A percentile compares a stretch with the other conserved stretches of the same genome.
These are phyloP conservation scores for Arthrobotrys iridis DNA, from an alignment of 2,329 filamentous ascomycete genomes.

Conservation along the genomic window DNA sequence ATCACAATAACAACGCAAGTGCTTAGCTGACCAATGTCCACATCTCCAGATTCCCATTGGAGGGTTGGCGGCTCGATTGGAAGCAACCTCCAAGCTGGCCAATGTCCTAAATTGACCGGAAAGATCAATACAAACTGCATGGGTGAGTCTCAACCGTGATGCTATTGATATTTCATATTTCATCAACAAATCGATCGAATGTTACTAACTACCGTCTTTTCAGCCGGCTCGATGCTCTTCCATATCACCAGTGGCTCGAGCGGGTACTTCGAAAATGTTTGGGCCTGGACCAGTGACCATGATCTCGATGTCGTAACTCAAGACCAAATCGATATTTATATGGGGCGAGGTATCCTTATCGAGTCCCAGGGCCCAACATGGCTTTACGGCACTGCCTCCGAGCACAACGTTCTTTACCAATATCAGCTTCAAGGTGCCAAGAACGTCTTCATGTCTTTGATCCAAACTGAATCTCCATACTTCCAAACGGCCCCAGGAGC, in stretches of 20 bases:
- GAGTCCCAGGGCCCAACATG: constrained; percentile 60
- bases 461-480: constrained; percentile 67
- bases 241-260: constrained; percentile 60
- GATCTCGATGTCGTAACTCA: constrained; percentile 1
- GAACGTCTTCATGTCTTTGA: constrained; percentile 66
- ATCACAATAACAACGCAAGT: not conserved
- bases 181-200: too few relatives aligned
- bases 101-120: constrained; percentile 64
- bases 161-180: not conserved
- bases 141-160: constrained; percentile 50
- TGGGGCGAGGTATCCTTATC: constrained; percentile 58
- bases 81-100: constrained; percentile 61
- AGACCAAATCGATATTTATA: constrained; percentile 60
- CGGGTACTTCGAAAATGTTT: constrained; percentile 65
- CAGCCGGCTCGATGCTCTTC: constrained; percentile 61
- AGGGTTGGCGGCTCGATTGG: constrained; percentile 61
- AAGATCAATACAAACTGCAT: constrained; percentile 60
- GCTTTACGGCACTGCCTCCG: constrained; percentile 65
- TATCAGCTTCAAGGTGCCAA: constrained; percentile 66
- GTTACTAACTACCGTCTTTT: not conserved
- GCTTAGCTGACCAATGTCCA: not conserved
- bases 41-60: constrained; percentile 56
- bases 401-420: constrained; percentile 67
- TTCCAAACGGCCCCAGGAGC: constrained; percentile 64
- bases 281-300: constrained; percentile 57